phyloP scores from a whole-genome alignment of 2,329 filamentous ascomycete genomes.

The Beauveria pseudobassiana region DNA sequence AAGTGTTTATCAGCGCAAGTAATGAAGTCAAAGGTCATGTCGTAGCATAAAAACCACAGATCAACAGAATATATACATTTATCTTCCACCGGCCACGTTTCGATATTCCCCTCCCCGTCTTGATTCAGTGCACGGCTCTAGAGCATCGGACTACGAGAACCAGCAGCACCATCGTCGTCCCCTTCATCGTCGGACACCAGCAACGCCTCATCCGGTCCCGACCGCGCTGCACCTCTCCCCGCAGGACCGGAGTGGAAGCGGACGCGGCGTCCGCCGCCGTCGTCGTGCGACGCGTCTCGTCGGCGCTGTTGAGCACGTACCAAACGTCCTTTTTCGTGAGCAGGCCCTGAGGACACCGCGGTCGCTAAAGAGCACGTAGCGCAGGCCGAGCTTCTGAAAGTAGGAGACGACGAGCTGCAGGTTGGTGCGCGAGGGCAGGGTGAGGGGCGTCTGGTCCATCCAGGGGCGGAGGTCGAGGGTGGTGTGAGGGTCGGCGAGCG shows the following conservation, averaged over 20 bases:
- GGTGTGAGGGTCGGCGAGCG: slow-evolving; percentile 66
- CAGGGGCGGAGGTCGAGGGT: slow-evolving; percentile 87
- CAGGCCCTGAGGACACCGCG: slow-evolving; percentile 75
- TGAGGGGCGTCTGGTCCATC: slow-evolving; percentile 99
- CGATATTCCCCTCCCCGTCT: not conserved
- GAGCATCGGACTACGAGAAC: slow-evolving; percentile 6
- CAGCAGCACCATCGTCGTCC: slow-evolving; percentile 15
- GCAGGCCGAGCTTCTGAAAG: slow-evolving; percentile 88
- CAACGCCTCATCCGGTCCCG: slow-evolving; percentile 32
- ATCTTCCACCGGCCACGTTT: not conserved
- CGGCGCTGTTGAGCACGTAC: slow-evolving; percentile 78
- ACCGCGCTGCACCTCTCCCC: slow-evolving; percentile 28
- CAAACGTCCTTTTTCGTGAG: slow-evolving; percentile 97
- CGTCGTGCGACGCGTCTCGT: slow-evolving; percentile 45
- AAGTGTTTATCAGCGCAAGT: not conserved
- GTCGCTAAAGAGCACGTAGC: slow-evolving; percentile 84
- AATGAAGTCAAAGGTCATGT: not conserved
- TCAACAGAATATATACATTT: not conserved
- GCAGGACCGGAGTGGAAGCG: not conserved
- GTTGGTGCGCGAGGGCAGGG: slow-evolving; percentile 66
- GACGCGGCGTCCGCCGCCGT: slow-evolving; percentile 26
- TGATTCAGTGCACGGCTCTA: not conserved
- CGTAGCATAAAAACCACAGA: not conserved
- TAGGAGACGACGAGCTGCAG: slow-evolving; percentile 84
- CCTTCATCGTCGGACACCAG: slow-evolving; percentile 30